These are phyloP conservation scores for Clonostachys sp. DNA, from an alignment of 2,329 filamentous ascomycete species.

Conservation along the genomic window DNA sequence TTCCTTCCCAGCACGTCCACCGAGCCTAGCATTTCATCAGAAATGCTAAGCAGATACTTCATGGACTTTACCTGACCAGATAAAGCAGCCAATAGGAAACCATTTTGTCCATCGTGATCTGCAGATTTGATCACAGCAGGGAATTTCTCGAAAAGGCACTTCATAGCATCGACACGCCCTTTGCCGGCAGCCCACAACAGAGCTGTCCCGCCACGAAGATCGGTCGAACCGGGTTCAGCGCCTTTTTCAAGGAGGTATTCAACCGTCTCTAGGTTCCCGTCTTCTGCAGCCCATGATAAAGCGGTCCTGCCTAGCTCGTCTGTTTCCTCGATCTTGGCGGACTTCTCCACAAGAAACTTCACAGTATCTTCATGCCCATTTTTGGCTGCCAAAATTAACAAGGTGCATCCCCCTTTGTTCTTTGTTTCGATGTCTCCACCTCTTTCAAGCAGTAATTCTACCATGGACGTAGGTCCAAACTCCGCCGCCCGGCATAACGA, in stretches of 20 bases:
- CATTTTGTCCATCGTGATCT: no score
- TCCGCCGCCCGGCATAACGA: no score
- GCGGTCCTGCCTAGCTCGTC: background rate
- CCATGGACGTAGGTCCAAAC: no score
- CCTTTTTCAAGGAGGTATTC: conserved; percentile 3
- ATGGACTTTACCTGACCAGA: no score
- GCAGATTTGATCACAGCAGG: background rate
- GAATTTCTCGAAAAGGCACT: background rate
- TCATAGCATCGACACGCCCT: background rate
- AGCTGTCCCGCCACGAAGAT: background rate
- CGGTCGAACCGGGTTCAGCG: conserved; percentile 1
- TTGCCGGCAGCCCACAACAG: background rate
- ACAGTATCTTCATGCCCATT: background rate
- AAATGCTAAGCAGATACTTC: no score
- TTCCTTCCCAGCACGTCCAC: background rate
- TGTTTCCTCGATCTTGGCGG: conserved; percentile 2
- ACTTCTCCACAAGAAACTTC: background rate
- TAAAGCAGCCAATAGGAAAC: no score
- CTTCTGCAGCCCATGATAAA: background rate
- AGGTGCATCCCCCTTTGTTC: no score
- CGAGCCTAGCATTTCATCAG: background rate
- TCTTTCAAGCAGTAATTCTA: no score
- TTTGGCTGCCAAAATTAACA: no score
- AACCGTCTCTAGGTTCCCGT: background rate
- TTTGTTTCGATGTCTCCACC: no score